Percentiles rank a stretch among this genome's conserved stretches.
Conservation (phyloP, 352 stramenopile species). For the Phytophthora uliginosa region DNA sequence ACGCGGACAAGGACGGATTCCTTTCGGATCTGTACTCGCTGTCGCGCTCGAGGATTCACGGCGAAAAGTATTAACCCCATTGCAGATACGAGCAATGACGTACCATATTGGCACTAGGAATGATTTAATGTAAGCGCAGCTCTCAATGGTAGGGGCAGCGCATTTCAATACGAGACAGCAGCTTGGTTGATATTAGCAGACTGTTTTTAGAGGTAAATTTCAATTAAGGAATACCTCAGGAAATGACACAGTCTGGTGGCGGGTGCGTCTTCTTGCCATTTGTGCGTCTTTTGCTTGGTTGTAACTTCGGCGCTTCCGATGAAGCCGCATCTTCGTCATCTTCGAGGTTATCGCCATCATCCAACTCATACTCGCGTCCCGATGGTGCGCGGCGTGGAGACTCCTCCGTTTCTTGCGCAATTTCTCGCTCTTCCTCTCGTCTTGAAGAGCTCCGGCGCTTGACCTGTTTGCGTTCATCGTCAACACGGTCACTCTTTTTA, state of each 20-base stretch:
- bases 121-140: constrained; percentile 38
- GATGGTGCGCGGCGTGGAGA: constrained; percentile 15
- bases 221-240: constrained; percentile 12
- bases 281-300: constrained; percentile 66
- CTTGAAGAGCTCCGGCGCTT: constrained; percentile 8
- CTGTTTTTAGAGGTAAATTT: background rate
- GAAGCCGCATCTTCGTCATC: constrained; percentile 14
- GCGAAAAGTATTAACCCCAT: constrained; percentile 36
- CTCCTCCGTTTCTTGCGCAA: constrained; percentile 11
- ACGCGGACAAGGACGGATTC: constrained; percentile 51
- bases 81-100: constrained; percentile 26
- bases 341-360: constrained; percentile 28
- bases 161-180: constrained; percentile 33
- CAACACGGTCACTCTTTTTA: constrained; percentile 18
- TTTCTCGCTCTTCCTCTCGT: constrained; percentile 3
- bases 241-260: constrained; percentile 47
- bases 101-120: constrained; percentile 34
- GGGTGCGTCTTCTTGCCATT: constrained; percentile 74
- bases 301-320: constrained; percentile 13
- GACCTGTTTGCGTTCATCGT: constrained; percentile 11
- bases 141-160: constrained; percentile 34
- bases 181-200: constrained; percentile 5
- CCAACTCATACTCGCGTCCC: constrained; percentile 4
- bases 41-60: constrained; percentile 42
- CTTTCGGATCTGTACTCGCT: constrained; percentile 55